Base-by-base conservation (phyloP, 2,329 filamentous ascomycete species). In the Incumbomyces lentus region DNA sequence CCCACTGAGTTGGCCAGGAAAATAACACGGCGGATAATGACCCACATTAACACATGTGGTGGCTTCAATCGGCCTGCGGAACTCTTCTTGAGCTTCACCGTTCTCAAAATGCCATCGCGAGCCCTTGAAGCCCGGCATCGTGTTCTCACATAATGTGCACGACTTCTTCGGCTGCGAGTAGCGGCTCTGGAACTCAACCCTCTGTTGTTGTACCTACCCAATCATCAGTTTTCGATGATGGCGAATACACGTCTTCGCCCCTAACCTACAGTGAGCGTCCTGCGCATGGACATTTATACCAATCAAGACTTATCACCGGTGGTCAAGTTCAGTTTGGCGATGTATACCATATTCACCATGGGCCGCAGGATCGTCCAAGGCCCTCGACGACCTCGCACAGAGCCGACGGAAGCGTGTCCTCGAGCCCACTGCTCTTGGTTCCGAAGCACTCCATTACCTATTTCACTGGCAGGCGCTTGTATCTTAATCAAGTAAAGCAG, bases 391-490 rank as follows among this genome's bases (percentile, higher is more conserved):
- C 17, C 17, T 36, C n/a, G n/a, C 17, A 14, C 33, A 36, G 6
- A 36, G n/a, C n/a, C 17, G 33, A 36, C 17, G 11, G 33, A 36
- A 36, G 6, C 11, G 22, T 26, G 22, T 8, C 8, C 22, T 26
- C 33, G 33, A 36, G 33, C 17, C 33, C 17, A 36, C 4, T 18
- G 4, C 4, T 14, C 8, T 35, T 35, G 16, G 6, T 35, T n/a
- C 33, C 33, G 16, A 35, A 35, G 33, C 13, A n/a, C 13, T 35
- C 33, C 13, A 35, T 35, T 17, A 49, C 18, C 60, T 52, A 33
- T 55, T 50, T 19, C 53, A 55, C 6, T 39, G 58, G 14, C 18
- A 49, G 14, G 10, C 46, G 11, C 39, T 48, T 26, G 36, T 50
- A 32, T 44, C 48, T 18, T 40, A 18, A 31, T 14, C 58, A 39